phyloP scores from a whole-genome alignment of 1,284 basidiomycete species.

The Schizopora paradoxa region DNA sequence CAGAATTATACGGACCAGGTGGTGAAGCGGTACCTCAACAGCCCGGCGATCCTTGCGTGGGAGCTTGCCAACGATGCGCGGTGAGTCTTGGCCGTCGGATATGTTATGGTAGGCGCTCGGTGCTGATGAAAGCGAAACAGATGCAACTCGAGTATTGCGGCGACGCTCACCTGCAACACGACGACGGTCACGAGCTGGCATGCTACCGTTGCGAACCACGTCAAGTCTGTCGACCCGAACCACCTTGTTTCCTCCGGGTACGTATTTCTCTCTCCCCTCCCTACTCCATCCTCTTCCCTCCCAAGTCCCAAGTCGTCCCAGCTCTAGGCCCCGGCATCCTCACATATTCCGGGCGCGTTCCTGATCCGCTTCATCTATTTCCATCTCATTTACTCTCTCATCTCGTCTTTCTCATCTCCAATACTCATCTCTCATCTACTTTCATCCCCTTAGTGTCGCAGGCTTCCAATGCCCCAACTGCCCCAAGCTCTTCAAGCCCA shows the following conservation, averaged over 20 bases:
- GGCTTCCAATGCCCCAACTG: slow-evolving; percentile 57
- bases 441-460: slow-evolving; percentile 35
- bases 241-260: slow-evolving; percentile 63
- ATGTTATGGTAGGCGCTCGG: no score
- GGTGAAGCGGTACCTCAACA: slow-evolving; percentile 48
- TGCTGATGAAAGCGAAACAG: no score
- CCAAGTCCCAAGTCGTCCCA: no score
- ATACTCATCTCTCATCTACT: no score
- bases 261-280: slow-evolving; percentile 25
- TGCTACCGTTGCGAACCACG: slow-evolving; percentile 37
- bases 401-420: slow-evolving; percentile 1
- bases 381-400: not conserved
- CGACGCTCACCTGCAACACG: slow-evolving; percentile 40
- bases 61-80: slow-evolving; percentile 63
- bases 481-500: slow-evolving; percentile 49
- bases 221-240: slow-evolving; percentile 50
- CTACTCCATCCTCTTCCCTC: not conserved
- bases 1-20: slow-evolving; percentile 51
- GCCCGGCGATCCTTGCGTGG: slow-evolving; percentile 50
- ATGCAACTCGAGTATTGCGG: slow-evolving; percentile 48
- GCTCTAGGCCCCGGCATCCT: no score
- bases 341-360: no score
- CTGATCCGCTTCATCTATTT: no score
- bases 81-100: no score
- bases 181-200: slow-evolving; percentile 54